phyloP scores from a whole-genome alignment of 768 basidiomycete species.

The Tephrocybe rancida region DNA sequence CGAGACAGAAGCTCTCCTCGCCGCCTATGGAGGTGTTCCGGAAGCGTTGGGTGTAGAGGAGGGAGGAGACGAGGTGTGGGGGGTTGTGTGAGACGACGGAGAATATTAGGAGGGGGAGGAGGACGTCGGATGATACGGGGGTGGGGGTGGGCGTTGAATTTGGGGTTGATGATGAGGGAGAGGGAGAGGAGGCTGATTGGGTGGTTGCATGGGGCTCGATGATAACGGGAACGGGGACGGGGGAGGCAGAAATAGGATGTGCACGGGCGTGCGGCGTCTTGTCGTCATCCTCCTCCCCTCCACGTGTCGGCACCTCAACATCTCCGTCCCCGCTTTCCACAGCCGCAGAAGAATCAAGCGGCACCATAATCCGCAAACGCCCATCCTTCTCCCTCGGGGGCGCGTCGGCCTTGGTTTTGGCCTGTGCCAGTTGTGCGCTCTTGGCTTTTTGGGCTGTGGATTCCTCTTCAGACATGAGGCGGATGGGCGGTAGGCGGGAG shows the following conservation, averaged over 20 bases:
- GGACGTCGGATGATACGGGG: conserved; percentile 82
- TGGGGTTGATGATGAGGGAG: conserved; percentile 12
- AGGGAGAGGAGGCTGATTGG: background rate
- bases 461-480: conserved; percentile 67
- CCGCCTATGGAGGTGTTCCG: conserved; percentile 63
- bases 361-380: conserved; percentile 19
- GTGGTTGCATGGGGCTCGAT: conserved; percentile 15
- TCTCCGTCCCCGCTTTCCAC: too few species aligned
- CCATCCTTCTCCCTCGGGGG: conserved; percentile 24
- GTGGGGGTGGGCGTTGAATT: conserved; percentile 40
- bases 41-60: conserved; percentile 67
- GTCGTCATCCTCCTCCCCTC: conserved; percentile 1
- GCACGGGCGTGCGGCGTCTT: conserved; percentile 7
- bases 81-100: conserved; percentile 95
- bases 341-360: conserved; percentile 8
- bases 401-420: conserved; percentile 14
- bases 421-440: conserved; percentile 11
- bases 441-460: conserved; percentile 24
- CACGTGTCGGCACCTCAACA: too few species aligned
- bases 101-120: conserved; percentile 92
- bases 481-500: conserved; percentile 70
- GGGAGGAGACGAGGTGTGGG: conserved; percentile 69
- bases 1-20: conserved; percentile 90
- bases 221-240: conserved; percentile 15
- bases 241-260: conserved; percentile 8